Evolutionary conservation across 2,329 filamentous ascomycete species (phyloP), one percentile per base, ranked within the genome.

Genomic region (Clonostachys byssicola): DNA sequence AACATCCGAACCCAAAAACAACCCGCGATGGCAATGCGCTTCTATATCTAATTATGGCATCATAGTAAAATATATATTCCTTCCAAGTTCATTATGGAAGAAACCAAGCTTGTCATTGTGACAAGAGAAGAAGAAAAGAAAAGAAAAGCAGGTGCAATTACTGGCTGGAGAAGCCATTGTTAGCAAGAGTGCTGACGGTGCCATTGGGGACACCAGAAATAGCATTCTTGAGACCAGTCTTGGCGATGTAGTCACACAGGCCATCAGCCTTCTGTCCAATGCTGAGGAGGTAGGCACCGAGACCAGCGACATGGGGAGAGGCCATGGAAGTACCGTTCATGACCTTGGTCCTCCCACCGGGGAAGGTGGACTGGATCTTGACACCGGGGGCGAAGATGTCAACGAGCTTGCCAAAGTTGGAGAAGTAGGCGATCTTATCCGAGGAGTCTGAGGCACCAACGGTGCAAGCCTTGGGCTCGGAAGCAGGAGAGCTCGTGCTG

Each of bases 251-350:
- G 41, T 57, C 44, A 56, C 70, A 71, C 34, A 78, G 67, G 35
- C 61, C 63, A 23, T 48, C 46, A 47, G 61, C 64, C 43, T 50
- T 61, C 23, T 40, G 34, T 33, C 77, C 75, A 18, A 78, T 68
- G 45, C 66, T 59, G 65, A 86, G 77, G 14, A 86, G 62, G 62
- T 85, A 86, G 17, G 80, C 80, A 9, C 77, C 80, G 2, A 86
- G 65, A 35, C 83, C 83, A 42, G 78, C 74, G 42, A 86, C 72
- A 58, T 85, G 81, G 2, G 82, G 83, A 5, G 75, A 73, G 17
- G 82, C 80, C 80, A 83, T 83, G 36, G 72, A 73, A 46, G 74
- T 77, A 47, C 74, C 75, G 52, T 67, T 72, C 44, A 77, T 60
- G 18, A 61, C 70, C 52, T 74, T 60, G 56, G 51, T 68, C 16